These are phyloP conservation scores for Rhytidiadelphus loreus DNA, from an alignment of 225 moss, liverwort and hornwort genomes.

Conservation along the genomic window DNA sequence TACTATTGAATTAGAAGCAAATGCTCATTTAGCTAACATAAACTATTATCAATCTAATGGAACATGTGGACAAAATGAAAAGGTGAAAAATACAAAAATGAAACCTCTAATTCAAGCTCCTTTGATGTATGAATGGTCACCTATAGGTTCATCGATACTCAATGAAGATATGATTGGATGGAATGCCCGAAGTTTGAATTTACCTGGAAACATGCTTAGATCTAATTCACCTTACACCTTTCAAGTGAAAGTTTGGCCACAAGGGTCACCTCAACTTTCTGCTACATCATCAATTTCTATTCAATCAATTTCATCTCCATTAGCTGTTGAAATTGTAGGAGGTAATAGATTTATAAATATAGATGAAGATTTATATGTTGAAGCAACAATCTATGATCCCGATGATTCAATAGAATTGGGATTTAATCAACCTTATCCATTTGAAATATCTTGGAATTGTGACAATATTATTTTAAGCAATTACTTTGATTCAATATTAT, in stretches of 20 bases:
- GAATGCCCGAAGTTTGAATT: conserved; percentile 24
- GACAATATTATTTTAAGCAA: conserved; percentile 3
- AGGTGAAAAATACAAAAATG: not conserved
- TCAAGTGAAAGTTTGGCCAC: conserved; percentile 28
- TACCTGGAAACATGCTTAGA: conserved; percentile 27
- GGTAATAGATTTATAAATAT: conserved; percentile 28
- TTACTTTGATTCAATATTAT: conserved; percentile 24
- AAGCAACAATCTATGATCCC: conserved; percentile 32
- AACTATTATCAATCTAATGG: conserved; percentile 17
- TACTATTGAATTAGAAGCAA: conserved; percentile 32
- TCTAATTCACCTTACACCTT: conserved; percentile 20
- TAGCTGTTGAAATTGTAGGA: conserved; percentile 23
- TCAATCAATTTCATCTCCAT: conserved; percentile 18
- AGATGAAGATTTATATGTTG: conserved; percentile 24
- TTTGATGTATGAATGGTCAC: conserved; percentile 30
- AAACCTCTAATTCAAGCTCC: not conserved
- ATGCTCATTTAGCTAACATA: conserved; percentile 15
- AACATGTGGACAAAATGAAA: conserved; percentile 1
- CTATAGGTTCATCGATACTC: not conserved
- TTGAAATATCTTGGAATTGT: conserved; percentile 30
- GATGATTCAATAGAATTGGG: conserved; percentile 26
- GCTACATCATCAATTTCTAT: conserved; percentile 18
- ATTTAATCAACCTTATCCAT: conserved; percentile 15
- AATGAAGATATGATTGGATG: conserved; percentile 14
- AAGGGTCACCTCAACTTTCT: conserved; percentile 20